Percentiles rank a stretch among this genome's conserved stretches.
phyloP scores from a whole-genome alignment of 306 rosid genomes.

The Pyrus bretschneideri region DNA sequence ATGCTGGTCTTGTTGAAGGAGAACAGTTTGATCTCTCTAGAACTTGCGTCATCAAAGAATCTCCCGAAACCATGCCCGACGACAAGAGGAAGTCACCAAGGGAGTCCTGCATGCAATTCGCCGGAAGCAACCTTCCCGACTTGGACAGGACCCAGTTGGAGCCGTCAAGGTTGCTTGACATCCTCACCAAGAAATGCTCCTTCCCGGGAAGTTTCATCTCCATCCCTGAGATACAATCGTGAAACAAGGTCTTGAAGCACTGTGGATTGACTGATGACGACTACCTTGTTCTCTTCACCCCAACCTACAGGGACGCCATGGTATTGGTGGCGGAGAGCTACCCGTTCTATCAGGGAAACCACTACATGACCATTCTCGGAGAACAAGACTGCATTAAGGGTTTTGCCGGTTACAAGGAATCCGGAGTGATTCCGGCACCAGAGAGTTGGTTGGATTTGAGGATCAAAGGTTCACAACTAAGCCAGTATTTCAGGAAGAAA shows the following conservation, averaged over 20 bases:
- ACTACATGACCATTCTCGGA: slow-evolving; percentile 52
- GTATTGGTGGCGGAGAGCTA: slow-evolving; percentile 78
- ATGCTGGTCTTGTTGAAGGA: slow-evolving; percentile 55
- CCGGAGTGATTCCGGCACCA: slow-evolving; percentile 60
- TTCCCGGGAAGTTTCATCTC: slow-evolving; percentile 74
- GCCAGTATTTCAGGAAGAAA: slow-evolving; percentile 78
- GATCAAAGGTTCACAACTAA: slow-evolving; percentile 77
- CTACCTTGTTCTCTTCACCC: slow-evolving; percentile 71
- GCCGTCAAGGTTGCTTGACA: slow-evolving; percentile 73
- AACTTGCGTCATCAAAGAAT: slow-evolving; percentile 66
- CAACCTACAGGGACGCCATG: slow-evolving; percentile 60
- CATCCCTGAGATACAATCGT: slow-evolving; percentile 67
- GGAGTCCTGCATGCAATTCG: slow-evolving; percentile 42
- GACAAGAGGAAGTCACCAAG: slow-evolving; percentile 58
- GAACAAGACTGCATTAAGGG: slow-evolving; percentile 52
- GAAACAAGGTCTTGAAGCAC: slow-evolving; percentile 65
- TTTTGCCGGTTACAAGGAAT: slow-evolving; percentile 62
- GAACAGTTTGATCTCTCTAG: slow-evolving; percentile 60
- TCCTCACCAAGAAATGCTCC: slow-evolving; percentile 65
- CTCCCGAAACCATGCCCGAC: slow-evolving; percentile 38
- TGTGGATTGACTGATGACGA: slow-evolving; percentile 66
- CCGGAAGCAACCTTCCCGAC: slow-evolving; percentile 64
- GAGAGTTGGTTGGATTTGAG: slow-evolving; percentile 71
- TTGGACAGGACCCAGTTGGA: slow-evolving; percentile 62
- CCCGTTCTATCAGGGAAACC: slow-evolving; percentile 59